phyloP scores from a whole-genome alignment of 1,284 basidiomycete genomes.

The Rhodotorula sp. region DNA sequence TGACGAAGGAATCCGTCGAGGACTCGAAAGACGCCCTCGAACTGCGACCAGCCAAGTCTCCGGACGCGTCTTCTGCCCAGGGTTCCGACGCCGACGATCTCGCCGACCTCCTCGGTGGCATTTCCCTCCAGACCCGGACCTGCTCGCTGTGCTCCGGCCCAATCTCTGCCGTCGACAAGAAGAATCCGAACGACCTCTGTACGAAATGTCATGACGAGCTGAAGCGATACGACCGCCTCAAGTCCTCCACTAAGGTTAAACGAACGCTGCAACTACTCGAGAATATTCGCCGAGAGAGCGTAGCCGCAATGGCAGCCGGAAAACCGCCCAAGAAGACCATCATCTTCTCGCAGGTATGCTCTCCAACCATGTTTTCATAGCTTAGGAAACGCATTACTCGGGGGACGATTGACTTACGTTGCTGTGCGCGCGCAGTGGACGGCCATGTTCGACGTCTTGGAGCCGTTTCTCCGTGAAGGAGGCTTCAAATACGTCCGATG shows the following conservation, averaged over 20 bases:
- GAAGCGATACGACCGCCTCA: constrained; percentile 23
- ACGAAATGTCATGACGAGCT: constrained; percentile 36
- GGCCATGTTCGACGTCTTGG: constrained; percentile 79
- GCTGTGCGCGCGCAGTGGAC: constrained; percentile 65
- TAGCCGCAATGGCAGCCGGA: neutral
- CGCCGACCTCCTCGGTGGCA: constrained; percentile 18
- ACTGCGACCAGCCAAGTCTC: constrained; percentile 48
- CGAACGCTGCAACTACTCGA: constrained; percentile 72
- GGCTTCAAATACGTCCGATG: constrained; percentile 76
- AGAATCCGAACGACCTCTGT: constrained; percentile 30
- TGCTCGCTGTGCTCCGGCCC: constrained; percentile 17
- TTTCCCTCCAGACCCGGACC: constrained; percentile 2
- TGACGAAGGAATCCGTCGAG: constrained; percentile 47
- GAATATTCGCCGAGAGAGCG: constrained; percentile 56
- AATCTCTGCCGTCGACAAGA: neutral
- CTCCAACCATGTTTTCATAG: constrained; percentile 48
- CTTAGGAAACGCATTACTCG: too few relatives aligned
- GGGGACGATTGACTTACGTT: neutral
- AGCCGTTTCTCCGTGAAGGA: constrained; percentile 70
- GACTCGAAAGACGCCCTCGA: constrained; percentile 30
- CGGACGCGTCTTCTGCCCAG: constrained; percentile 47
- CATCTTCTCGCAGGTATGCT: constrained; percentile 54
- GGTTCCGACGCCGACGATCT: constrained; percentile 53
- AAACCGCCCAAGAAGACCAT: constrained; percentile 75
- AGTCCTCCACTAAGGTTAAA: constrained; percentile 68